Base-by-base conservation (phyloP, 345 rosid genomes). In the Lepidium africanum region DNA sequence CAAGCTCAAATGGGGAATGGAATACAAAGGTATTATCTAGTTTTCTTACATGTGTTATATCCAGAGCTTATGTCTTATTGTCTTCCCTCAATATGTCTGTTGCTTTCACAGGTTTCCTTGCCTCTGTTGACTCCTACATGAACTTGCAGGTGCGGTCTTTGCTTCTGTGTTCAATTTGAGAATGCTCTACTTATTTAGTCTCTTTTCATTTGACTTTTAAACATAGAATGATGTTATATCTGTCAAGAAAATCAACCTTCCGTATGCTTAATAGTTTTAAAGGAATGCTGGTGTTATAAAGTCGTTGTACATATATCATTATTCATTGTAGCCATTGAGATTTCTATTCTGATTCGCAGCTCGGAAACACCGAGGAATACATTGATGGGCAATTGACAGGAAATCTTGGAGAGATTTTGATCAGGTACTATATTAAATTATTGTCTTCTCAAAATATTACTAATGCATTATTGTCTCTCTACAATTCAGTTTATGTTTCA, bases 101-200 rank as follows among this genome's bases (percentile, higher is more conserved):
- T 10, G 9, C 4, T 16, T 51, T n/a, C 33, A 27, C 79, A 92
- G 98, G 96, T 60, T 90, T 87, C 73, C 96, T 92, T 48, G 96
- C 93, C 51, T 92, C 96, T 0, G 93, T 90, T 65, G 96, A 92
- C 82, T 86, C 98, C 14, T 92, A 90, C 87, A 92, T 92, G 98
- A 92, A 93, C 84, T 75, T 92, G 74, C 96, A 92, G 96, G 96
- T 87, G 17, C 41, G 6, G 14, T 62, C 2, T 61, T 33, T 1
- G 9, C 35, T 76, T 53, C 59, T 58, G 5, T 63, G 21, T 58
- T 30, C 21, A 36, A 21, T 57, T 57, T 3, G 0, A 67, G 8
- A 56, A 23, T 5, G 12, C 9, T 7, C 10, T 30, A 10, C 38
- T 56, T 72, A 2, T 14, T 19, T 47, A 10, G 10, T 33, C 32